A percentile compares a stretch with the other conserved stretches of the same genome.
phyloP scores from a whole-genome alignment of 2,329 filamentous ascomycete genomes.

The Diaporthe sp. region DNA sequence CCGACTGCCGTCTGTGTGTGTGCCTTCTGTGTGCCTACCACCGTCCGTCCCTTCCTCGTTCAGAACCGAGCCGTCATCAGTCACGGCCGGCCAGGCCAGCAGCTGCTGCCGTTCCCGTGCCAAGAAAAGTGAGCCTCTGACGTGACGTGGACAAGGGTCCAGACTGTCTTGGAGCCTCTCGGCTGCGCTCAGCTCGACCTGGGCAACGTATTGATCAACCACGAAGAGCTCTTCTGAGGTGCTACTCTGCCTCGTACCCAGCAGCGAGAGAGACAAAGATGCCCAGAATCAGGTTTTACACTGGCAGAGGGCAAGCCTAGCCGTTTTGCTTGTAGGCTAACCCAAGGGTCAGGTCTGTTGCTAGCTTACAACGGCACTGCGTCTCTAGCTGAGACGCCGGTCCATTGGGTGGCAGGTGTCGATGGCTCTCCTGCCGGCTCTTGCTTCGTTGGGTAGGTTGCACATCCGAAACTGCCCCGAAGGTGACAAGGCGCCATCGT shows the following conservation, averaged over 20 bases:
- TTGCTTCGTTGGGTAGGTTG: background rate
- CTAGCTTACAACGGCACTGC: background rate
- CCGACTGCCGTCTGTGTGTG: constrained; percentile 19
- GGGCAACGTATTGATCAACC: constrained; percentile 7
- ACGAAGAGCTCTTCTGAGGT: background rate
- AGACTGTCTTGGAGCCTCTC: constrained; percentile 23
- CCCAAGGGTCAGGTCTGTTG: background rate
- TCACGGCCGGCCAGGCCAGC: background rate
- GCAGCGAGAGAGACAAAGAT: background rate
- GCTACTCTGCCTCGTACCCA: background rate
- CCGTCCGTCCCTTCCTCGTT: background rate
- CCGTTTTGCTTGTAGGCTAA: background rate
- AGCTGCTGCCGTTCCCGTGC: constrained; percentile 3
- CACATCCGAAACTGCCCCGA: background rate
- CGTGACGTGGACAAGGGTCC: constrained; percentile 31
- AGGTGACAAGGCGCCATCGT: background rate
- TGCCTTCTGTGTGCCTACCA: background rate
- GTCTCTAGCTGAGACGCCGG: background rate
- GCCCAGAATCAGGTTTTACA: constrained; percentile 21
- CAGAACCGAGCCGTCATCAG: constrained; percentile 31
- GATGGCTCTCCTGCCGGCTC: background rate
- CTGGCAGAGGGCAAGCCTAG: background rate
- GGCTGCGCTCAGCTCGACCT: constrained; percentile 19
- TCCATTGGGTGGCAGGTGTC: constrained; percentile 1
- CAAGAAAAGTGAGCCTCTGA: constrained; percentile 25